Conservation (phyloP, 164 flowering plant species). For the Santalum album region DNA sequence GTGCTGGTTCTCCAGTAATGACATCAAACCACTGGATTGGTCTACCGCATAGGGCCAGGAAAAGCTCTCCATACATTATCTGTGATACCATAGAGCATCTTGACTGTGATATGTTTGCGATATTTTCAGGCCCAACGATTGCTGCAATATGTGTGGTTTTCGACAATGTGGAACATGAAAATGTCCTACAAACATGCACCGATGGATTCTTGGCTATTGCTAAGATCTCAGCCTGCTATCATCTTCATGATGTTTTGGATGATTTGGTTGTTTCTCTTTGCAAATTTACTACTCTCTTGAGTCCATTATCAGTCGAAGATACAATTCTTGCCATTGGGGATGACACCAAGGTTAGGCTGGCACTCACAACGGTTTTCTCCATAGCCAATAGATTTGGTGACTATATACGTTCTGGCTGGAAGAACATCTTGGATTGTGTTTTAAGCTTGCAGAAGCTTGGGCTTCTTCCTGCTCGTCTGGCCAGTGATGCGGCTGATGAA, state of each 20-base stretch:
- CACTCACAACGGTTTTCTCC: slow-evolving; percentile 30
- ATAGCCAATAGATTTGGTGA: slow-evolving; percentile 33
- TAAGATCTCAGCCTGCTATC: slow-evolving; percentile 36
- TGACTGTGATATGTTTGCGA: slow-evolving; percentile 36
- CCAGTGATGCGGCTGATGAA: slow-evolving; percentile 5
- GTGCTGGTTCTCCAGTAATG: slow-evolving; percentile 27
- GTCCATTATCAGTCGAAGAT: slow-evolving; percentile 26
- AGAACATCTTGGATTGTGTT: slow-evolving; percentile 34
- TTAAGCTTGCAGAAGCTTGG: slow-evolving; percentile 35
- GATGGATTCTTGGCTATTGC: slow-evolving; percentile 39
- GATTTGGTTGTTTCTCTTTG: slow-evolving; percentile 36
- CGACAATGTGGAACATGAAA: slow-evolving; percentile 32
- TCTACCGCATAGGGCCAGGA: slow-evolving; percentile 28
- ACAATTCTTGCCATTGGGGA: slow-evolving; percentile 27
- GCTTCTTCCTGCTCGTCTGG: slow-evolving; percentile 29
- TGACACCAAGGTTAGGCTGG: slow-evolving; percentile 36
- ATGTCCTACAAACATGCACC: slow-evolving; percentile 26
- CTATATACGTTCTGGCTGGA: slow-evolving; percentile 35
- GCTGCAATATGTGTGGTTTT: slow-evolving; percentile 40
- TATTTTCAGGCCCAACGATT: slow-evolving; percentile 38
- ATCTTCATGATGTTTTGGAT: slow-evolving; percentile 34
- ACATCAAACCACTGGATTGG: slow-evolving; percentile 34
- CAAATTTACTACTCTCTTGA: slow-evolving; percentile 31
- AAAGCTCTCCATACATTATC: slow-evolving; percentile 27
- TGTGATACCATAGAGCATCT: slow-evolving; percentile 24